Base-by-base conservation (phyloP, 1,284 basidiomycete genomes). In the Cryptococcus amylolentus region DNA sequence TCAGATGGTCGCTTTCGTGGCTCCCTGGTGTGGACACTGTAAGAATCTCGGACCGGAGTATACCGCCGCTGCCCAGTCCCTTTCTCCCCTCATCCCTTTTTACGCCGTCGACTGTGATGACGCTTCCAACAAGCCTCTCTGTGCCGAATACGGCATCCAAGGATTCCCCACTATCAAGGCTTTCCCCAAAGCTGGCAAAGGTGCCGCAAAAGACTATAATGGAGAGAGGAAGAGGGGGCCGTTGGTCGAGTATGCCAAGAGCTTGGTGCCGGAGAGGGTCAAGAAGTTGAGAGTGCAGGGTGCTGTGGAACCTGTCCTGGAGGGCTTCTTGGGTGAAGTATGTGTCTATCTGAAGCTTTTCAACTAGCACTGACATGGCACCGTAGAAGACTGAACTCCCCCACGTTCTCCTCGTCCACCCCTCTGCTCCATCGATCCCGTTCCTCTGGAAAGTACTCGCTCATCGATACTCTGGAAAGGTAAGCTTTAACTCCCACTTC, bases 101-200 rank as follows among this genome's bases (percentile, higher is more conserved):
- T 95, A 93, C 73, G 88, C 91, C 12, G 84, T 97, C 45, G 91
- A 97, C 74, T 97, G 93, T 64, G 93, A 97, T 67, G 86, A 83
- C n/a, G 82, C 85, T 26, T 79, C 80, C 68, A 95, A 96, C 78
- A 91, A 88, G 73, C 81, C 79, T 7, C 77, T 94, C 9, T 97
- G 93, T 70, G 84, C 84, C 0, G 84, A 91, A 60, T 88, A 89
- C 81, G 84, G 85, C n/a, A 83, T 96, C 20, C 82, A 92, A 77
- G 93, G 94, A 2, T 97, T 94, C 82, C 93, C 94, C 1, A 96
- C 93, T 4, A 81, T 94, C 74, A 97, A 88, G 84, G 78, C 89
- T 6, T 94, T 87, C 78, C 89, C 91, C 13, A 81, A 85, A 44
- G 91, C 89, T 12, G 80, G 77, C 20, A 81, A 85, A 57, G 74